phyloP scores from a whole-genome alignment of 768 basidiomycete species.

The Lyophyllum shimeji region DNA sequence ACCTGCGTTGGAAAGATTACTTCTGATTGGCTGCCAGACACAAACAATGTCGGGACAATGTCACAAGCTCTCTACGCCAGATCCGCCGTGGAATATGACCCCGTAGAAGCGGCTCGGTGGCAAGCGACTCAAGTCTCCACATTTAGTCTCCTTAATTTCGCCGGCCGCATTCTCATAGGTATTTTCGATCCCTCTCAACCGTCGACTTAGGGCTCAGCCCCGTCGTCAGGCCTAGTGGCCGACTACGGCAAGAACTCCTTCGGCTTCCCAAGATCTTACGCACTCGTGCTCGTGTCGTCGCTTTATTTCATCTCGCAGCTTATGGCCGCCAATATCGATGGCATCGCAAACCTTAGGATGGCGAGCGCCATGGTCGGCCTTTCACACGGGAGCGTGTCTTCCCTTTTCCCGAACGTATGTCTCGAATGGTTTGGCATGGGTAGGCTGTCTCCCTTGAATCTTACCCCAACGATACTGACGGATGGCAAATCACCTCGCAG shows the following conservation, averaged over 20 bases:
- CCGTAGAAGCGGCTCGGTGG: constrained; percentile 65
- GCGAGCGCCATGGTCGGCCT: constrained; percentile 53
- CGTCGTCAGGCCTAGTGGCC: constrained; percentile 54
- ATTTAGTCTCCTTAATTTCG: constrained; percentile 79
- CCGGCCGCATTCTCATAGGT: constrained; percentile 80
- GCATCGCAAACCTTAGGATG: constrained; percentile 69
- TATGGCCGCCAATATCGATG: constrained; percentile 49
- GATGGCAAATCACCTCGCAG: constrained; percentile 26
- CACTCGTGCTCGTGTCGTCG: constrained; percentile 62
- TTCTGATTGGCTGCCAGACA: constrained; percentile 41
- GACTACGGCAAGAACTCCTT: constrained; percentile 61
- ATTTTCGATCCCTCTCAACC: background rate
- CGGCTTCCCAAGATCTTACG: constrained; percentile 64
- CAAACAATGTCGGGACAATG: constrained; percentile 79
- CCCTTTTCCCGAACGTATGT: constrained; percentile 67
- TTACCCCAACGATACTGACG: background rate
- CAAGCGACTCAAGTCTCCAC: constrained; percentile 86
- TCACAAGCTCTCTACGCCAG: constrained; percentile 67
- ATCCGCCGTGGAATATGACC: constrained; percentile 61
- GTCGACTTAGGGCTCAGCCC: background rate
- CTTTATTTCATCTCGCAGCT: constrained; percentile 76
- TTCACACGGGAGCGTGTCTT: constrained; percentile 73
- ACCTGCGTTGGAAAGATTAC: background rate
- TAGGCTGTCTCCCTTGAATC: constrained; percentile 34
- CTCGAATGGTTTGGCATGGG: constrained; percentile 90